Evolutionary conservation across 1,284 basidiomycete genomes (phyloP), one percentile per base, ranked within the genome.

Genomic region (Anthracocystis setariae): DNA sequence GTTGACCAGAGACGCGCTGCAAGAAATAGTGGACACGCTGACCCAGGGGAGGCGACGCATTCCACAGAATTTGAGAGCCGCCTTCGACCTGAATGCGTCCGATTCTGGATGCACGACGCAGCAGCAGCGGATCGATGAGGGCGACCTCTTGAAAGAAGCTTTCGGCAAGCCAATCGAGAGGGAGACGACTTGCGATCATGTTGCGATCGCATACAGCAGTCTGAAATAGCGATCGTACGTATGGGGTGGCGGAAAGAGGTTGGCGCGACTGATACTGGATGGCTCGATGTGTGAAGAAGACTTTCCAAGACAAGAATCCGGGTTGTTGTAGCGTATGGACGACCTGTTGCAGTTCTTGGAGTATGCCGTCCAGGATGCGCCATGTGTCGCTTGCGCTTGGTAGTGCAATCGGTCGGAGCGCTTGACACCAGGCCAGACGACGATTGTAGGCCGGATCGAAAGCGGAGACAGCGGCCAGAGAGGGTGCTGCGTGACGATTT

Each of bases 371-470:
- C 2, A 92, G 68, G 0, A 85, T 82, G 17, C 85, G 74, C 88
- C 89, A 92, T 0, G 86, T 87, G 3, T 86, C 81, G 13, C 85
- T 81, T 43, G 86, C 84, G 1, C 85, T 71, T 0, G 88, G 88
- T 0, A 90, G 77, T 4, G 85, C 81, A 17, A 91, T 84, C 3
- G 88, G 84, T 15, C 89, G 87, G 8, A 91, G 87, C 0, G 92
- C 92, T 79, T 92, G 89, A 63, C 87, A 88, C 37, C 89, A 90
- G 24, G 89, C 89, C 0, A 94, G 85, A 46, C 87, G 86, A 7
- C 91, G 88, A 2, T 88, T 87, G 46, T 92, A 88, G 39, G 87
- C 85, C 4, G 90, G 88, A 78, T 91, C 91, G 58, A 93, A 90
- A 0, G 88, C 87, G 0, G 86, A 83, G 24, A 79, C 82, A 0